Base-by-base conservation (phyloP, 2,329 filamentous ascomycete species). In the Arachnomyces sp. region DNA sequence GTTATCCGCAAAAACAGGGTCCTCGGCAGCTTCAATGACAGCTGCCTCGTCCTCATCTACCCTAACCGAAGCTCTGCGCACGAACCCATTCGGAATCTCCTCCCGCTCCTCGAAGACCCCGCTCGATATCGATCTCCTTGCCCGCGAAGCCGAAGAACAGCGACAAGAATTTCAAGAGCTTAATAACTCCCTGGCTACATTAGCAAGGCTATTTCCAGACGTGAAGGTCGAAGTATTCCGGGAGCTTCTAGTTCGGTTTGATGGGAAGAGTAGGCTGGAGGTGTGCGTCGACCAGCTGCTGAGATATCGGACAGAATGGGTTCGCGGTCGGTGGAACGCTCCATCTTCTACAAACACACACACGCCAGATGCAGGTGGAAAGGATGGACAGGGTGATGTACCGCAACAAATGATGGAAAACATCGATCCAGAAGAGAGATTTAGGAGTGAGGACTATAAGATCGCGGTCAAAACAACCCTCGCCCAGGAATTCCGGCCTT, bases 271-370 rank as follows among this genome's bases (percentile, higher is more conserved):
- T 44, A 57, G 66, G 38, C 49, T 71, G 7, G 59, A 68, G 36
- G 60, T 71, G 25, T 68, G 65, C 39, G 65, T 66, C 7, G 67
- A 70, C 43, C 66, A 71, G 52, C 53, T 71, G 5, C 49, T 70
- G 34, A 59, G 64, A 31, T 59, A 70, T 45, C 66, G 68, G 44
- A 55, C 63, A 32, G 58, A 66, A 50, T 71, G 67, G 67, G 66
- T 70, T 7, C 63, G 60, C 13, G 68, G 67, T 3, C 55, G 68
- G 34, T 66, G 66, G 64, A 67, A 67, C 46, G 51, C 63, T 15
- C 58, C 63, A 4, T 43, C 54, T n/a, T 46, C 34, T 17, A 40
- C 45, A n/a, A 25, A 29, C 8, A 34, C 43, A 28, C 39, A 47
- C 15, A 41, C 30, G 3, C 42, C 40, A 4, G 40, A 42, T 30